Evolutionary conservation across 129 eudicot genomes (phyloP).

Genomic region (Flaveria trinervia): DNA sequence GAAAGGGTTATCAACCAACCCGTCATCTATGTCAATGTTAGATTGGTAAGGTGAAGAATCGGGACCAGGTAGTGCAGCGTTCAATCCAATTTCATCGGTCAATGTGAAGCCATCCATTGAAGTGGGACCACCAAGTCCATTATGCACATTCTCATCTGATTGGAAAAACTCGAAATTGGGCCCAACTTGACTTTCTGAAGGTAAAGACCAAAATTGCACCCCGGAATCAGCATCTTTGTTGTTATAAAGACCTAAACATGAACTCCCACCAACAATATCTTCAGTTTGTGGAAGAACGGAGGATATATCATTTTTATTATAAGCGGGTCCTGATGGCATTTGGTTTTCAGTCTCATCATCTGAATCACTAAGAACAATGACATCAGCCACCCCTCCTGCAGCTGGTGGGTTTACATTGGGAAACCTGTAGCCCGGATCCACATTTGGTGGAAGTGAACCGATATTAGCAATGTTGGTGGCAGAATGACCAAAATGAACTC

Average conservation of each 20-base stretch:
- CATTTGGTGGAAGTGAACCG: constrained; percentile 55
- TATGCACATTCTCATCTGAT: constrained; percentile 47
- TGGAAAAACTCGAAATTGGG: constrained; percentile 69
- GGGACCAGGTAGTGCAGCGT: constrained; percentile 48
- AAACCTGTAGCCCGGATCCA: background rate
- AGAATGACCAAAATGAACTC: constrained; percentile 53
- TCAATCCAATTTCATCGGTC: constrained; percentile 56
- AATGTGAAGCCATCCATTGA: constrained; percentile 54
- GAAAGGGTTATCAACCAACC: constrained; percentile 74
- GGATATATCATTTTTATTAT: constrained; percentile 5
- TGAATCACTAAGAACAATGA: constrained; percentile 81
- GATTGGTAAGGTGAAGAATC: constrained; percentile 50
- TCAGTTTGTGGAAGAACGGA: constrained; percentile 50
- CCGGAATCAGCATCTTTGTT: constrained; percentile 60
- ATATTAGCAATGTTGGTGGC: constrained; percentile 50
- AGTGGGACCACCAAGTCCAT: constrained; percentile 37
- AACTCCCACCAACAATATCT: constrained; percentile 47
- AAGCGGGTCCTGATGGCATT: constrained; percentile 28
- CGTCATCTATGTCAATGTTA: constrained; percentile 48
- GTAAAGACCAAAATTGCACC: constrained; percentile 61
- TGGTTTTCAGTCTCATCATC: constrained; percentile 71
- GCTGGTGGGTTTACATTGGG: constrained; percentile 37
- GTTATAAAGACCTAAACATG: constrained; percentile 56
- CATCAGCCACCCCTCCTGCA: constrained; percentile 48
- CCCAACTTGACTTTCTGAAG: constrained; percentile 63